Conservation (phyloP, 164 flowering plant genomes). For the Annona squamosa region DNA sequence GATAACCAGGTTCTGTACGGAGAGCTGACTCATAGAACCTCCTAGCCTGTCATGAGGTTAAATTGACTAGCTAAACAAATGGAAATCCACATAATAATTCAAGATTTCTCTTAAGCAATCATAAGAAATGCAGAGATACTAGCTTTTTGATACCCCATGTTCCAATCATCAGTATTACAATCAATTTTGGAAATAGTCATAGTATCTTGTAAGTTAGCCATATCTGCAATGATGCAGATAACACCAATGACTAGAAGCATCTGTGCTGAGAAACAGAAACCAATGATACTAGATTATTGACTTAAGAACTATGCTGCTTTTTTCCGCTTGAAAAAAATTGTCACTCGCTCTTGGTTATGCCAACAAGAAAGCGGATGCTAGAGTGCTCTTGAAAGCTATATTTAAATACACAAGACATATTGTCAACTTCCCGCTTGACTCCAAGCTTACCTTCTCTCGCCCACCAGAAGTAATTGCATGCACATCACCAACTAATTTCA, state of each 20-base stretch:
- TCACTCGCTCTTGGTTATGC: too few species aligned
- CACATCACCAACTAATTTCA: conserved; percentile 95
- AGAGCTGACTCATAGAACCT: conserved; percentile 95
- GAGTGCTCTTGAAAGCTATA: too few species aligned
- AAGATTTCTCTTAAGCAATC: neutral
- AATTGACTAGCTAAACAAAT: neutral
- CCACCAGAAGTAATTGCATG: conserved; percentile 79
- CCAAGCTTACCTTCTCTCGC: conserved; percentile 70
- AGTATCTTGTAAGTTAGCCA: too few species aligned
- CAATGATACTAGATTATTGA: too few species aligned
- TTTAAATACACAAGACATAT: neutral
- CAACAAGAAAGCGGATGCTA: too few species aligned
- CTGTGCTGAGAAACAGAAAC: too few species aligned
- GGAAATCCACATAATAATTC: neutral
- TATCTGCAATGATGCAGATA: too few species aligned
- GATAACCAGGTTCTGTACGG: conserved; percentile 90
- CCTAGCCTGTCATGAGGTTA: conserved; percentile 53
- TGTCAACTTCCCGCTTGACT: neutral
- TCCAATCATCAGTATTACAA: neutral
- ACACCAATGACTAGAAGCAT: too few species aligned
- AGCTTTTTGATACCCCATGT: neutral
- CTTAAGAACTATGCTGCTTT: too few species aligned
- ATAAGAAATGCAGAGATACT: neutral
- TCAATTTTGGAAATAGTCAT: too few species aligned
- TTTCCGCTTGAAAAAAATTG: too few species aligned